Evolutionary conservation across 1,284 basidiomycete genomes (phyloP).

Genomic region (Puccinia polysora): DNA sequence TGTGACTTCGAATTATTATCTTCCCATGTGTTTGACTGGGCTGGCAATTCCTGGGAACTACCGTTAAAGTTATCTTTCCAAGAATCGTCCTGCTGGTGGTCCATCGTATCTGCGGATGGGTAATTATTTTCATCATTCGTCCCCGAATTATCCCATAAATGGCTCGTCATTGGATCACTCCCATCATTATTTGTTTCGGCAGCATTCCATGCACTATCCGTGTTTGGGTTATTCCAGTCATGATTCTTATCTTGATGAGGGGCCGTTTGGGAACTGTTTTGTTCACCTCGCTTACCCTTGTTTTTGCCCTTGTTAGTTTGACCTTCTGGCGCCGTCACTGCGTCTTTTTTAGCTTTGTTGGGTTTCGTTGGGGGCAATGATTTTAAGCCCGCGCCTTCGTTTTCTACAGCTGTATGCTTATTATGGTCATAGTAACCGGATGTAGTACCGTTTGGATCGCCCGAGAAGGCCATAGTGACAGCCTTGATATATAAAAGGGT

Average conservation of each 20-base stretch:
- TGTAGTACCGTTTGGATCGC: not conserved
- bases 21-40: too few species aligned
- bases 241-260: not conserved
- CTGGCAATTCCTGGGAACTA: too few species aligned
- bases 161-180: too few species aligned
- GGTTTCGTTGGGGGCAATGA: not conserved
- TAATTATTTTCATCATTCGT: too few species aligned
- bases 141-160: too few species aligned
- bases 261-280: not conserved
- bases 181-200: too few species aligned
- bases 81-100: too few species aligned
- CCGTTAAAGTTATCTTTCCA: too few species aligned
- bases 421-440: not conserved
- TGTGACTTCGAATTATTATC: too few species aligned
- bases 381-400: not conserved
- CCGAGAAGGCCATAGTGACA: not conserved
- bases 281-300: not conserved
- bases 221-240: not conserved
- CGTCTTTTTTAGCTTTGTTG: not conserved
- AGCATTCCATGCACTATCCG: too few species aligned
- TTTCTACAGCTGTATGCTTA: not conserved
- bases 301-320: slow-evolving; percentile 18
- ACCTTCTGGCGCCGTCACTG: not conserved
- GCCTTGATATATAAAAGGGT: too few species aligned
- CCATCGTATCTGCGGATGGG: too few species aligned